phyloP scores from a whole-genome alignment of 2,329 filamentous ascomycete genomes.

The Colletotrichum brevisporum region DNA sequence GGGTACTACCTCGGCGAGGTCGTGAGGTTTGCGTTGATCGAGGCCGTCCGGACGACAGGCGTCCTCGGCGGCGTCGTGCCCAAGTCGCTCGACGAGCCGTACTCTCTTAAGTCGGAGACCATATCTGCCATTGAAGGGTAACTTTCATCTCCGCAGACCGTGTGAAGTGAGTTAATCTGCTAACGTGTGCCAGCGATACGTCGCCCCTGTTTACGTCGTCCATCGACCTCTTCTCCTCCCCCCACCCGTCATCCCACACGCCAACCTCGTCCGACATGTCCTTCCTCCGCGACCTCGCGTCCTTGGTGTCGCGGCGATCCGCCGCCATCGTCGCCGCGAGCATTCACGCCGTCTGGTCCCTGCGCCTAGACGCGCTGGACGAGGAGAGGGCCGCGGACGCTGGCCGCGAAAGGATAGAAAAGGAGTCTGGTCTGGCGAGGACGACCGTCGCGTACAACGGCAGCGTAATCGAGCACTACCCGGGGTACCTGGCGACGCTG shows the following conservation, averaged over 20 bases:
- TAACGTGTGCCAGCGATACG: constrained; percentile 56
- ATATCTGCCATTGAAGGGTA: constrained; percentile 71
- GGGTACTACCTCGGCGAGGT: constrained; percentile 79
- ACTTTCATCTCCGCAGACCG: constrained; percentile 13
- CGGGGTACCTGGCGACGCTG: constrained; percentile 73
- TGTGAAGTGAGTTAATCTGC: neutral
- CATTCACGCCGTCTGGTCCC: constrained; percentile 71
- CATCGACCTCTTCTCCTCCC: constrained; percentile 62
- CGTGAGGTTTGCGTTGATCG: constrained; percentile 69
- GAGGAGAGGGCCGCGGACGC: constrained; percentile 45
- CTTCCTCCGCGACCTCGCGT: constrained; percentile 67
- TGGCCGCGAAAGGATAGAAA: constrained; percentile 58
- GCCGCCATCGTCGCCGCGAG: constrained; percentile 72
- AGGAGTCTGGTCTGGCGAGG: constrained; percentile 61
- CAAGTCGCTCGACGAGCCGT: constrained; percentile 64
- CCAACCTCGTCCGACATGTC: constrained; percentile 63
- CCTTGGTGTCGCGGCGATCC: constrained; percentile 69
- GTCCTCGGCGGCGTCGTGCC: constrained; percentile 71
- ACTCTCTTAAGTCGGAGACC: constrained; percentile 73
- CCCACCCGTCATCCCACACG: constrained; percentile 61
- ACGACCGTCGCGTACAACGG: constrained; percentile 84
- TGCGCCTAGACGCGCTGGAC: constrained; percentile 64
- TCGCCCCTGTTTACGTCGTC: constrained; percentile 59
- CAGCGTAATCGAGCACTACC: constrained; percentile 84
- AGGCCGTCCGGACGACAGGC: constrained; percentile 69